Conservation (phyloP, 176 grass and related monocot genomes). For the Lolium rigidum region DNA sequence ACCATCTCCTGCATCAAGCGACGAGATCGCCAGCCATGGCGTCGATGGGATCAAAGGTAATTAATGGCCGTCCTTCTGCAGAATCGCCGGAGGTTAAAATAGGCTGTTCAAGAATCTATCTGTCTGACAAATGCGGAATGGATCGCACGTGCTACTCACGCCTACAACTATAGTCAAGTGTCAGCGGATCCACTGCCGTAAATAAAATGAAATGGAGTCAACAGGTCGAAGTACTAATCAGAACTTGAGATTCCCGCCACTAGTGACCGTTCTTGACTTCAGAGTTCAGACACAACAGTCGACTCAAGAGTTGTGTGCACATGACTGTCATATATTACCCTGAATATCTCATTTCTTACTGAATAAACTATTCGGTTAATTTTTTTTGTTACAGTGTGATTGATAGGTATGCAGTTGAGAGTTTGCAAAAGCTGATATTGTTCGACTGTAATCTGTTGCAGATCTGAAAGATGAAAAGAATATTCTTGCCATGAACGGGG, state of each 20-base stretch:
- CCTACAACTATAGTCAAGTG: too few relatives aligned
- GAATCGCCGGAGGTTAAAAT: not conserved
- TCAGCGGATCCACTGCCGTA: not conserved
- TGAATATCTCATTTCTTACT: too few relatives aligned
- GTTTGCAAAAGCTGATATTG: not conserved
- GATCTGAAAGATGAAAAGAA: not conserved
- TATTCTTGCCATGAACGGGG: conserved; percentile 10
- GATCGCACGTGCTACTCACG: too few relatives aligned
- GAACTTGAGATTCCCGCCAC: not conserved
- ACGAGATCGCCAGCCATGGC: not conserved
- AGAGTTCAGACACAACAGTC: too few relatives aligned
- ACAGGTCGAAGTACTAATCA: not conserved
- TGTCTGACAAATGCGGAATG: not conserved
- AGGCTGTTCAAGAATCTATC: not conserved
- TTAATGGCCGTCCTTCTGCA: not conserved
- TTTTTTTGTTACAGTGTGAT: not conserved
- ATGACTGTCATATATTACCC: too few relatives aligned
- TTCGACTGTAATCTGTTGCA: conserved; percentile 21
- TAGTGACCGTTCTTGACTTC: too few relatives aligned
- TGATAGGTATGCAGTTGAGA: not conserved
- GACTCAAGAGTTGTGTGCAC: too few relatives aligned
- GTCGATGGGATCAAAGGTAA: conserved; percentile 22
- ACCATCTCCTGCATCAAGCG: not conserved
- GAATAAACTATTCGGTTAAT: too few relatives aligned
- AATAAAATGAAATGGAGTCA: not conserved